Conservation (phyloP, 2,329 filamentous ascomycete species). For the Triangularia verruculosa region DNA sequence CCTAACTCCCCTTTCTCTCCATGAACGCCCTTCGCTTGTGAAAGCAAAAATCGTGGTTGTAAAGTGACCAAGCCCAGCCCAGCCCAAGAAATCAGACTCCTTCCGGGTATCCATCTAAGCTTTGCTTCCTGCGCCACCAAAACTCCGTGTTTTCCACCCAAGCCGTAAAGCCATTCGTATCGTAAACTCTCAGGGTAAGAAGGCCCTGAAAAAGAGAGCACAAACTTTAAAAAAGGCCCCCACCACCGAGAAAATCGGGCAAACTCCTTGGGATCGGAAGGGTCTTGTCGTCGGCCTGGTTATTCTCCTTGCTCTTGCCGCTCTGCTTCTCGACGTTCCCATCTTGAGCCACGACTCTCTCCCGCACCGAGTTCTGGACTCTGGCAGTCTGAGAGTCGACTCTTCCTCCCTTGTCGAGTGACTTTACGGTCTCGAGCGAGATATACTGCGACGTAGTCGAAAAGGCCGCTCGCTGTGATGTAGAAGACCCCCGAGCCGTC, state of each 20-base stretch:
- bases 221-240: background rate
- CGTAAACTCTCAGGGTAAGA: background rate
- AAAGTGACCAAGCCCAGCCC: background rate
- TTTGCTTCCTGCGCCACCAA: background rate
- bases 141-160: background rate
- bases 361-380: background rate
- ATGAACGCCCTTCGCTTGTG: background rate
- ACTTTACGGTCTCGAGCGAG: background rate
- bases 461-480: background rate
- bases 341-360: background rate
- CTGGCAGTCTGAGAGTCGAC: background rate
- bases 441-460: background rate
- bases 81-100: too few relatives aligned
- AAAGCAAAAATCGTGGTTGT: background rate
- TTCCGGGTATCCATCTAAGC: background rate
- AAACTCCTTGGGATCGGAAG: too few relatives aligned
- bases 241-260: background rate
- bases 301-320: background rate
- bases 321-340: background rate
- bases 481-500: background rate
- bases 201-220: background rate
- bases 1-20: background rate
- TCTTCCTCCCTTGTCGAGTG: background rate
- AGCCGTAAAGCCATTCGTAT: background rate
- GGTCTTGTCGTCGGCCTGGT: background rate